phyloP scores from a whole-genome alignment of 169 alveolate genomes.

The Babesia bovis region DNA sequence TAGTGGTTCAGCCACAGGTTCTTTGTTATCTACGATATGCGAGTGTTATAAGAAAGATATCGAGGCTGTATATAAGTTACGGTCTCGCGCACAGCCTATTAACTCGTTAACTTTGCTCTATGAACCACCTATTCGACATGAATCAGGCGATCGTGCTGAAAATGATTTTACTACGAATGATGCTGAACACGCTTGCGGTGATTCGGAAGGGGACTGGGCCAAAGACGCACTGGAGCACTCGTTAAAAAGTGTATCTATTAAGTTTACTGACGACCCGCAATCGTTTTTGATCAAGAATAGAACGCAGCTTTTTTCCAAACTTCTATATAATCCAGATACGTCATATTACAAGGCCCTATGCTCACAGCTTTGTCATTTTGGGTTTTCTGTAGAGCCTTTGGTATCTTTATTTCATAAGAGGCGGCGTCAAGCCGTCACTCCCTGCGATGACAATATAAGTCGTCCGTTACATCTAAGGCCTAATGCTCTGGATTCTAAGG shows the following conservation, averaged over 20 bases:
- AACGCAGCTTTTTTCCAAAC: not conserved
- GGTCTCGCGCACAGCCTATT: not conserved
- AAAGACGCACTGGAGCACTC: not conserved
- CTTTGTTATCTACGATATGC: not conserved
- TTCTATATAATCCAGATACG: conserved; percentile 6
- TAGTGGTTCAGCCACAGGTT: not conserved
- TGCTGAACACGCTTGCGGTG: not conserved
- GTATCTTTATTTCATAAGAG: not conserved
- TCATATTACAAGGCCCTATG: not conserved
- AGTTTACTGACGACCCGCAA: not conserved
- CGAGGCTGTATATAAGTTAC: not conserved
- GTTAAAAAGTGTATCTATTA: not conserved
- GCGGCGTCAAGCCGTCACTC: not conserved
- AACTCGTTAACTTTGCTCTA: not conserved
- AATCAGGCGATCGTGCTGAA: not conserved
- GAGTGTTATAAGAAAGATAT: not conserved
- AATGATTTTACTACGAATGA: not conserved
- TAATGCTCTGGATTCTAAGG: conserved; percentile 15
- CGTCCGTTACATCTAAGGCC: too few species aligned
- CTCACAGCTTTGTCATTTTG: too few species aligned
- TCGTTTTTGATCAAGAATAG: not conserved
- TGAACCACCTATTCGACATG: not conserved
- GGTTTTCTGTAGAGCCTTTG: not conserved
- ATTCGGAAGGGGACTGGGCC: conserved; percentile 12
- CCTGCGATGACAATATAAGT: conserved; percentile 11